Base-by-base conservation (phyloP, 208 protist species). In the Naegleria fowleri region DNA sequence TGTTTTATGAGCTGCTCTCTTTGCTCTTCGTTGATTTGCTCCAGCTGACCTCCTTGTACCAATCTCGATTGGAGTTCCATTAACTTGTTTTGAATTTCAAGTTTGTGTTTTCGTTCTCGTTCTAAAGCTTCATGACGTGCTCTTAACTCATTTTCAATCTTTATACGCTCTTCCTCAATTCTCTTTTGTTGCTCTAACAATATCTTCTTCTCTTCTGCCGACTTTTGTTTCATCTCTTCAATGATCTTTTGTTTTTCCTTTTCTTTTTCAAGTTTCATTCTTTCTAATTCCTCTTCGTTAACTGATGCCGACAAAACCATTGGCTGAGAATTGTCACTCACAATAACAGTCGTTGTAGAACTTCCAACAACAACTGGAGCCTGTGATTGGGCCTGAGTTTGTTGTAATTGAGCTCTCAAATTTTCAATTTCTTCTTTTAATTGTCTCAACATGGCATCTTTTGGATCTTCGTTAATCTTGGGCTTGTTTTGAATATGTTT, bases 401-500 rank as follows among this genome's bases (percentile, higher is more conserved):
- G 43, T 16, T 22, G 76, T 29, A 90, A 88, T 41, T 22, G 43
- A 52, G 9, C 39, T 90, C 92, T 93, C 19, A 93, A 88, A 9
- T 55, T 13, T 13, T 22, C 33, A 51, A 96, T 90, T 51, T 95
- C 93, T 36, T 92, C 92, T 76, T 93, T 38, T 22, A 96, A 92
- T 48, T 96, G 92, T 86, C 94, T 93, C 33, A 96, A 94, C 0
- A 95, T n/a, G 58, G 92, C 91, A 0, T 88, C 92, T 43, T 93
- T 94, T 2, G 95, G 90, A 90, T 96, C 93, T 83, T 96, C 95
- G 91, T 96, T 96, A 25, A 96, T 92, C 16, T 93, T 90, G 33
- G 95, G 94, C 6, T 93, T 84, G 86, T 95, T 96, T 40, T 94
- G 92, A 43, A 96, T 96, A 52, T 91, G 67, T 88, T 96, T 96